Evolutionary conservation across 1,284 basidiomycete species (phyloP), one percentile per base, ranked within the genome.

Genomic region (Xerocomus amazonicus): DNA sequence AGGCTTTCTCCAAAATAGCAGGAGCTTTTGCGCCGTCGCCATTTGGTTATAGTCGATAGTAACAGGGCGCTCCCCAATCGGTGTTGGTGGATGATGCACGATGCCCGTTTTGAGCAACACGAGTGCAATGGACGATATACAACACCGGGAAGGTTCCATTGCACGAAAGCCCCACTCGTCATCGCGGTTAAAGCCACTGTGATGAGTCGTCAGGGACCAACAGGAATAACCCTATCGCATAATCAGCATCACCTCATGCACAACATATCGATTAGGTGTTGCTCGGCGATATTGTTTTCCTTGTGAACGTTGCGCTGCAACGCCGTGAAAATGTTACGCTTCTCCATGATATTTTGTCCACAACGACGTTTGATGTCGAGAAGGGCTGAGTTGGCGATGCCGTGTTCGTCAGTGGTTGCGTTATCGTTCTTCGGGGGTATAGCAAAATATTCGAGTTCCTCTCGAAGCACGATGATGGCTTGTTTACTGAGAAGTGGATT

Each of bases 201-300:
- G 56, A 40, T 41, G 41, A 31, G 16, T 31, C 17, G 41, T 60
- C 48, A 59, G 53, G 42, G 43, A 57, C 34, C 35, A 36, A 63
- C 78, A 53, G 19, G 29, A 27, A 45, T 13, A 32, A 10, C 32
- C 26, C 47, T 40, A 27, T 36, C 38, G 5, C 6, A 29, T 28
- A 39, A 40, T 45, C 26, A 7, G 6, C 36, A 35, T 55, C 66
- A 94, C 94, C 92, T 96, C 93, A 98, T 97, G 74, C 97, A 99
- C 48, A 99, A 79, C 96, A 99, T 99, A 73, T 99, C 97, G 71
- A 99, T 99, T 57, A 99, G 76, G 73, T 99, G 96, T 73, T 98
- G 96, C 71, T 99, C 96, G 14, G 96, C 96, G 57, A 97, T 78
- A 68, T 99, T 99, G 70, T 98, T 98, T 75, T 98, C 96, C 77